phyloP scores from a whole-genome alignment of 148 eudicot genomes.

The Rhododendron williamsianum region DNA sequence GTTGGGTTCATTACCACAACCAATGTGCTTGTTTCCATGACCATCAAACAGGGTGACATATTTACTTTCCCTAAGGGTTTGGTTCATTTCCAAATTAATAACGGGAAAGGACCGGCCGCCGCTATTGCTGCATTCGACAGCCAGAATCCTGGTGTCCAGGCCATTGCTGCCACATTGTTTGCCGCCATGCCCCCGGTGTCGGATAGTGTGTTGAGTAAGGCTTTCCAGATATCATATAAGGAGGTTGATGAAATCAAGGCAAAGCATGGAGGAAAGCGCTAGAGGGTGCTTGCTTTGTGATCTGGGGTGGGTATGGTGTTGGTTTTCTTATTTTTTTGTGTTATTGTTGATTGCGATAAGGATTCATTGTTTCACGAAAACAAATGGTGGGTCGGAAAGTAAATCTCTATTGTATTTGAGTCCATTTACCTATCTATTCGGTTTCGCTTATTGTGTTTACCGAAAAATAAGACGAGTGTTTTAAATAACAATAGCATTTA shows the following conservation, averaged over 20 bases:
- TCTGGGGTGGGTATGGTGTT: background rate
- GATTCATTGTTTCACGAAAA: background rate
- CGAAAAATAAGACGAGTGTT: too few species aligned
- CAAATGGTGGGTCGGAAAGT: too few species aligned
- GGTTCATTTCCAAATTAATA: constrained; percentile 45
- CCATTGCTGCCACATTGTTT: constrained; percentile 12
- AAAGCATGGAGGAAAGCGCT: background rate
- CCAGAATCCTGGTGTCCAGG: constrained; percentile 26
- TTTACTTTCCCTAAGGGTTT: constrained; percentile 34
- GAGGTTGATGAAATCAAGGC: constrained; percentile 12
- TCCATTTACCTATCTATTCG: too few species aligned
- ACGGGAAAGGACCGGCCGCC: constrained; percentile 21
- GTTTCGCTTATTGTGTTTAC: too few species aligned
- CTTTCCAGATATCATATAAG: constrained; percentile 11
- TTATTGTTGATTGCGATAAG: background rate
- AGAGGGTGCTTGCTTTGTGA: too few species aligned
- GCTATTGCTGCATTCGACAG: constrained; percentile 36
- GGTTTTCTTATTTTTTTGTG: constrained; percentile 7
- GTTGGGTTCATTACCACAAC: constrained; percentile 40
- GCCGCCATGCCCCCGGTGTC: constrained; percentile 11
- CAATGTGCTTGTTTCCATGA: constrained; percentile 26
- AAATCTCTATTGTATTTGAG: too few species aligned
- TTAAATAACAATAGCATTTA: too few species aligned
- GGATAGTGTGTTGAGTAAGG: constrained; percentile 10
- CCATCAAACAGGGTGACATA: constrained; percentile 30